Percentiles rank a stretch among this genome's conserved stretches.
Evolutionary conservation across 768 basidiomycete species (phyloP).

Genomic region (Galerina sulciceps): DNA sequence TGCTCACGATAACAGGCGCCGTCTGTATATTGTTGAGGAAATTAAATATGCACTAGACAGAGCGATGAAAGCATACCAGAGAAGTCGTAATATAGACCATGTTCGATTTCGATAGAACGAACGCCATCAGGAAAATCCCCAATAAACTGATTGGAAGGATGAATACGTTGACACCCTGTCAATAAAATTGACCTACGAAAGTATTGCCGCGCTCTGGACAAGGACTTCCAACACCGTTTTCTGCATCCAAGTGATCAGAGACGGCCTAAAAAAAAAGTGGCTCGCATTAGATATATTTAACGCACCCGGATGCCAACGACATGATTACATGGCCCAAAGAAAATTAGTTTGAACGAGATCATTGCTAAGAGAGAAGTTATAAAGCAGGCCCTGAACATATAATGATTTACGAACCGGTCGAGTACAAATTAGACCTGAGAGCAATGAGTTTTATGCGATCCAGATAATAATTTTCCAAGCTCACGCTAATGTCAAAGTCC

Average conservation of each 20-base stretch:
- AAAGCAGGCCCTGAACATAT: too few species aligned
- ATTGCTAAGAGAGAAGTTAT: too few species aligned
- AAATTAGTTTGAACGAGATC: too few species aligned
- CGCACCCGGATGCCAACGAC: background rate
- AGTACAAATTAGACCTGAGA: background rate
- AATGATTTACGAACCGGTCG: background rate
- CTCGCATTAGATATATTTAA: background rate
- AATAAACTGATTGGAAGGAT: background rate
- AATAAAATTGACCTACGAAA: background rate
- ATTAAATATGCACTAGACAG: background rate
- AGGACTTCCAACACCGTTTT: background rate
- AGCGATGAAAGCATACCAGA: background rate
- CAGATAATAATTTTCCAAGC: background rate
- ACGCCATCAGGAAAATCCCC: background rate
- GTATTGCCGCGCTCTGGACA: background rate
- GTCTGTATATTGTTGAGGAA: background rate
- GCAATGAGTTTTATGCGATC: background rate
- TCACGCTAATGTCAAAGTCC: background rate
- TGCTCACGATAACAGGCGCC: background rate
- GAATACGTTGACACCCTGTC: background rate
- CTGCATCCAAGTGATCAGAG: background rate
- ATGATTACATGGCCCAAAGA: background rate
- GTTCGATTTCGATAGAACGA: background rate
- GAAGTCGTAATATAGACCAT: constrained; percentile 1
- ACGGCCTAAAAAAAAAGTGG: background rate